Evolutionary conservation across 305 asterid species (phyloP), one percentile per base, ranked within the genome.

Genomic region (Ruellia speciosa): DNA sequence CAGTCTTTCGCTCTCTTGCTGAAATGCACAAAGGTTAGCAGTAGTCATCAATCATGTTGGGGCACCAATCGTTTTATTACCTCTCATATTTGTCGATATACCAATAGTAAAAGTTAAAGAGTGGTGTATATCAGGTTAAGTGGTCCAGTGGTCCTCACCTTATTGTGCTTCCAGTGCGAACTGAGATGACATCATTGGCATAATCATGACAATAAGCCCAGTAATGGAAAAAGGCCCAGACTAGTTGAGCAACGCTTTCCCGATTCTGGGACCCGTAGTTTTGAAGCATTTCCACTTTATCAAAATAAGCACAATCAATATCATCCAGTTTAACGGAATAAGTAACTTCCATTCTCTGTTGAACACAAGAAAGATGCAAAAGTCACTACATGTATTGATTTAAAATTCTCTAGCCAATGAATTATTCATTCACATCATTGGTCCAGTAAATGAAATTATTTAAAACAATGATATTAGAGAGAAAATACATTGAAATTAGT

Each of bases 151-250:
- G n/a, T 56, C 62, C 73, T 72, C 60, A 92, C 99, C 99, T 86
- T 62, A 92, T 24, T 20, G 77, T 73, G 64, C 76, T 59, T 70
- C 97, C 97, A 7, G 82, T 72, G 47, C 97, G 90, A 54, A 92
- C 79, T 15, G 97, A 92, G 68, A 92, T 82, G 52, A 92, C 99
- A 60, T 86, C 94, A 46, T 71, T 75, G 49, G 95, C 79, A 63
- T 88, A 92, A 69, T 92, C 92, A 53, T 92, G 97, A 62, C 82
- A 79, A 63, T 83, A 88, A n/a, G 98, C 98, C 98, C 98, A 90
- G 41, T 90, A 88, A 52, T 70, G 79, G 76, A 92, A 92, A 65
- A 92, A 88, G 18, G 73, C 86, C 99, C 97, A 88, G 14, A 92
- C 86, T 49, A 88, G 57, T 37, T 74, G 76, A 58, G 81, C 81